phyloP scores from a whole-genome alignment of 768 basidiomycete species.

The Termitomyces eurrhizus region DNA sequence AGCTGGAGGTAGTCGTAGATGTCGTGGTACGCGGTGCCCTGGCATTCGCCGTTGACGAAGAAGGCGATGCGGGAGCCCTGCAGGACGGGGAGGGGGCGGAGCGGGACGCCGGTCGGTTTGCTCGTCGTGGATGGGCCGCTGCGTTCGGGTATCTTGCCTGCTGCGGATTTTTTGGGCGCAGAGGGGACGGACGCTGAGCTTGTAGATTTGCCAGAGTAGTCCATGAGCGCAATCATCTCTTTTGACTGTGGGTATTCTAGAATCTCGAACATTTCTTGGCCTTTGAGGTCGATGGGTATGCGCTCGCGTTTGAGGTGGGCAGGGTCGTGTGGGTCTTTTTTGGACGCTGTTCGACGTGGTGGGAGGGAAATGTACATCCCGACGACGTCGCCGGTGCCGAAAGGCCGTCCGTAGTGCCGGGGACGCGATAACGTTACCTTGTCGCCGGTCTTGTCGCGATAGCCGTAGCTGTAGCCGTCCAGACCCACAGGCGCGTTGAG shows the following conservation, averaged over 20 bases:
- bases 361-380: conserved; percentile 95
- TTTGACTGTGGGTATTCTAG: conserved; percentile 85
- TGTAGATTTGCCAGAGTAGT: conserved; percentile 60
- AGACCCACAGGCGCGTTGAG: conserved; percentile 90
- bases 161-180: conserved; percentile 60
- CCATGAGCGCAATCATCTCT: conserved; percentile 90
- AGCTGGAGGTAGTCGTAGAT: conserved; percentile 89
- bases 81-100: conserved; percentile 69
- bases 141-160: conserved; percentile 67
- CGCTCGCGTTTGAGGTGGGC: conserved; percentile 84
- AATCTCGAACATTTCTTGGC: conserved; percentile 95
- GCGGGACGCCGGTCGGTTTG: conserved; percentile 36
- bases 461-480: conserved; percentile 91
- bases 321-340: conserved; percentile 71
- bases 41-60: conserved; percentile 87
- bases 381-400: conserved; percentile 80
- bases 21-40: conserved; percentile 82
- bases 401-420: conserved; percentile 70
- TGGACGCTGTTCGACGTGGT: conserved; percentile 50
- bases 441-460: conserved; percentile 90
- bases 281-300: conserved; percentile 91
- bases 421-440: conserved; percentile 84
- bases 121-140: conserved; percentile 32
- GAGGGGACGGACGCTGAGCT: conserved; percentile 55
- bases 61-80: conserved; percentile 76